These are phyloP conservation scores for Nigrospora osmanthi DNA, from an alignment of 2,329 filamentous ascomycete genomes.

Conservation along the genomic window DNA sequence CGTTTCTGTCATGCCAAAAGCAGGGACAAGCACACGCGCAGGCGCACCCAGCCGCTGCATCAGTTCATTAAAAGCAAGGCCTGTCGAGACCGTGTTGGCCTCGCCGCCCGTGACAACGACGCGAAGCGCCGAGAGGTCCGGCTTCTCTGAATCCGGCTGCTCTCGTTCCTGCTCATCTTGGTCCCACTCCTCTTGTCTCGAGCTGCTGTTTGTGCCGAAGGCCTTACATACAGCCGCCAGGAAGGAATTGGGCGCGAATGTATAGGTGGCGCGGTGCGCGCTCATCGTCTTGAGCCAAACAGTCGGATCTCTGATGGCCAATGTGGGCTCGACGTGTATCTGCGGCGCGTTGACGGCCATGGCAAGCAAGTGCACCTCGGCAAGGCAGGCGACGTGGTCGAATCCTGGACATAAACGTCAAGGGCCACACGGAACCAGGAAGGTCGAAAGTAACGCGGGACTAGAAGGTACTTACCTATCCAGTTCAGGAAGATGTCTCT, in stretches of 20 bases:
- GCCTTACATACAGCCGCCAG: constrained; percentile 1
- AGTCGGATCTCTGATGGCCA: constrained; percentile 23
- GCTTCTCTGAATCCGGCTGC: no score
- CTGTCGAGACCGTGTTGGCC: constrained; percentile 2
- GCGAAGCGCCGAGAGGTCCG: not conserved
- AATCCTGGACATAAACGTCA: constrained; percentile 9
- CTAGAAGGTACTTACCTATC: constrained; percentile 21
- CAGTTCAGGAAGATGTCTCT: constrained; percentile 27
- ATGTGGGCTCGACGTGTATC: constrained; percentile 26
- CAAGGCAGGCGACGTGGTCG: constrained; percentile 37
- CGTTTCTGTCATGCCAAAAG: constrained; percentile 6
- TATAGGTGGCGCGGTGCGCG: constrained; percentile 24
- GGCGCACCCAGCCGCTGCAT: not conserved
- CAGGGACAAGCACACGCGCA: constrained; percentile 1
- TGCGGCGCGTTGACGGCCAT: constrained; percentile 25
- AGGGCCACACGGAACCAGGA: no score
- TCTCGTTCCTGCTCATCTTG: no score
- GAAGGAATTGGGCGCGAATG: constrained; percentile 22
- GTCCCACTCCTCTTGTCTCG: not conserved
- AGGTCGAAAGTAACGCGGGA: not conserved
- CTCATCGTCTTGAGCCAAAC: constrained; percentile 24
- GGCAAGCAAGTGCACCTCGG: constrained; percentile 37
- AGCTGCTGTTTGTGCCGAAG: no score
- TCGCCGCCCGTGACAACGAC: constrained; percentile 4
- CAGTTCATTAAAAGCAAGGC: constrained; percentile 1